These are phyloP conservation scores for Penicillium sp. DNA, from an alignment of 2,329 filamentous ascomycete species.

Conservation along the genomic window DNA sequence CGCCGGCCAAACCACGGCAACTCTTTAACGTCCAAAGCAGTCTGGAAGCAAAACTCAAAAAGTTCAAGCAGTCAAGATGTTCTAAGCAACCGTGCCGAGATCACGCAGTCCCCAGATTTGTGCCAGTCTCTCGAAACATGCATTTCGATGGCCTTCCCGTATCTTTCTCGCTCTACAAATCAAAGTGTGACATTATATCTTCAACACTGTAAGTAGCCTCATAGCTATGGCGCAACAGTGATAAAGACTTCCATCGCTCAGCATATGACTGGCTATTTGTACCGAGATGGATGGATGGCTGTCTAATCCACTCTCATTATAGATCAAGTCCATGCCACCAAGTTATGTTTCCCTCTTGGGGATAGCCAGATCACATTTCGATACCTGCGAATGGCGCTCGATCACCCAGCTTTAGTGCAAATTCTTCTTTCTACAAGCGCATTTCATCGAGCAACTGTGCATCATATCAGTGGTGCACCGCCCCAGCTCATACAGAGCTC, in stretches of 20 bases:
- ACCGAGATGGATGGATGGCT: too few species aligned
- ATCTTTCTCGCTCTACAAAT: conserved; percentile 1
- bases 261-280: neutral
- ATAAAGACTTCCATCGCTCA: too few species aligned
- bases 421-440: conserved; percentile 23
- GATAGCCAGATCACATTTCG: conserved; percentile 18
- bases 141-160: conserved; percentile 4
- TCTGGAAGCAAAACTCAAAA: neutral
- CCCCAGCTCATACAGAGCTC: conserved; percentile 12
- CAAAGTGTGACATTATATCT: conserved; percentile 23
- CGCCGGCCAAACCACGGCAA: neutral
- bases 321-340: conserved; percentile 20
- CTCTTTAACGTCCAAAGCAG: neutral
- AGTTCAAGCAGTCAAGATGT: neutral
- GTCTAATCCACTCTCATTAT: neutral
- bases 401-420: conserved; percentile 21
- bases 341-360: conserved; percentile 23
- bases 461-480: conserved; percentile 15
- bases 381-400: conserved; percentile 21
- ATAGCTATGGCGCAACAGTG: neutral
- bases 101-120: neutral
- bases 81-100: neutral
- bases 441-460: conserved; percentile 19
- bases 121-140: neutral
- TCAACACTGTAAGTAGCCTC: conserved; percentile 20